Percentiles rank a stretch among this genome's conserved stretches.
Evolutionary conservation across 768 basidiomycete genomes (phyloP).

Genomic region (Lactarius quietus): DNA sequence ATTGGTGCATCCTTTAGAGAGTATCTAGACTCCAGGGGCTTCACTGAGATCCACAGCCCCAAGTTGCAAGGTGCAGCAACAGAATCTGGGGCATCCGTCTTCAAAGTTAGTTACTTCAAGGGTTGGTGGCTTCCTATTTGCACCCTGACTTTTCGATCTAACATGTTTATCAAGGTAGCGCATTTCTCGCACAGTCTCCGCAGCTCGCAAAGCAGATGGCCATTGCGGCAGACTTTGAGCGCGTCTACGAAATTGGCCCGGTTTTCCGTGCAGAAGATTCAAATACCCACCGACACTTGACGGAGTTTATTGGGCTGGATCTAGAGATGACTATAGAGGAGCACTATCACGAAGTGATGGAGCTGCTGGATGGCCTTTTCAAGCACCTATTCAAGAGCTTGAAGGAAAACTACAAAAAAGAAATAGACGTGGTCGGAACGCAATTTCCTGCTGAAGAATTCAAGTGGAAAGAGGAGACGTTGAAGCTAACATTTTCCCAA

Average conservation of each 20-base stretch:
- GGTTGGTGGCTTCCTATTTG: slow-evolving; percentile 42
- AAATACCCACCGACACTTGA: slow-evolving; percentile 96
- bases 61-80: slow-evolving; percentile 97
- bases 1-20: slow-evolving; percentile 86
- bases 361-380: slow-evolving; percentile 84
- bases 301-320: slow-evolving; percentile 98
- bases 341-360: slow-evolving; percentile 97
- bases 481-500: slow-evolving; percentile 81
- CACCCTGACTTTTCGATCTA: background rate
- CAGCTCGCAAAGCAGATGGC: slow-evolving; percentile 99
- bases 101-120: slow-evolving; percentile 98
- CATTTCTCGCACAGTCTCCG: slow-evolving; percentile 94
- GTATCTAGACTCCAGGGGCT: slow-evolving; percentile 67
- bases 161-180: slow-evolving; percentile 51
- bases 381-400: slow-evolving; percentile 83
- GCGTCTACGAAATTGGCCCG: slow-evolving; percentile 94
- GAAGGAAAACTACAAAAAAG: slow-evolving; percentile 67
- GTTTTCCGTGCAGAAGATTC: slow-evolving; percentile 98
- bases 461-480: slow-evolving; percentile 87
- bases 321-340: slow-evolving; percentile 98
- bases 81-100: slow-evolving; percentile 94
- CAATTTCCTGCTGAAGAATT: slow-evolving; percentile 97
- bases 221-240: slow-evolving; percentile 96
- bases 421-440: slow-evolving; percentile 75
- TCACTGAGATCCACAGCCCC: slow-evolving; percentile 95